These are phyloP conservation scores for Trichosporon faecale DNA, from an alignment of 1,284 basidiomycete genomes.

Conservation along the genomic window DNA sequence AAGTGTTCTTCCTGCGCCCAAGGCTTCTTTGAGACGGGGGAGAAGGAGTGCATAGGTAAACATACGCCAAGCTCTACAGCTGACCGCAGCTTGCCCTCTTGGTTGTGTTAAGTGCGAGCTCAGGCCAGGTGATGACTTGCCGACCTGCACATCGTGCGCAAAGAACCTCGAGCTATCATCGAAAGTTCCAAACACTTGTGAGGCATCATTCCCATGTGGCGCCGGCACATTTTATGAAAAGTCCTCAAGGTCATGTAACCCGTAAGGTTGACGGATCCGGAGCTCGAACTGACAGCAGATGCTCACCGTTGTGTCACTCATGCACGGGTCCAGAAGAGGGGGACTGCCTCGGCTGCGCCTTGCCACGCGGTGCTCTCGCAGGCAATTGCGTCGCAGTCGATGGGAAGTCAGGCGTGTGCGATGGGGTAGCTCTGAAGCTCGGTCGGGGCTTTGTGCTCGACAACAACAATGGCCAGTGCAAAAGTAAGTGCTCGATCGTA, in stretches of 20 bases:
- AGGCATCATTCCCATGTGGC: background rate
- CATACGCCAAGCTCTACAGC: background rate
- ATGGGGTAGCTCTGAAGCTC: background rate
- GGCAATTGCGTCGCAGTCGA: background rate
- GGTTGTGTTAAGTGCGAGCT: background rate
- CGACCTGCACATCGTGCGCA: background rate
- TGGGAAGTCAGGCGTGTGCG: background rate
- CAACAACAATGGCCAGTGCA: background rate
- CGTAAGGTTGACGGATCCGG: background rate
- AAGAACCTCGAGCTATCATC: background rate
- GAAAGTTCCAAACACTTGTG: background rate
- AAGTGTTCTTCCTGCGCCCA: background rate
- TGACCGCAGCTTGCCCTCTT: background rate
- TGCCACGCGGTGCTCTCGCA: background rate
- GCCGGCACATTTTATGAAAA: background rate
- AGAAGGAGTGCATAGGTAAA: background rate
- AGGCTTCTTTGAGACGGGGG: background rate
- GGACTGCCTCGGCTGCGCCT: background rate
- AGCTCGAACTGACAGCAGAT: background rate
- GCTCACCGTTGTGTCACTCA: background rate
- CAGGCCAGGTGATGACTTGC: background rate
- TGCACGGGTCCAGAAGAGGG: background rate
- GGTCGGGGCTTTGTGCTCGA: background rate
- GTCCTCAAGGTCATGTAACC: background rate
- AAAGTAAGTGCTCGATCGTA: background rate